Evolutionary conservation across 2,329 filamentous ascomycete genomes (phyloP), one percentile per base, ranked within the genome.

Genomic region (Penicillium verrucosum): DNA sequence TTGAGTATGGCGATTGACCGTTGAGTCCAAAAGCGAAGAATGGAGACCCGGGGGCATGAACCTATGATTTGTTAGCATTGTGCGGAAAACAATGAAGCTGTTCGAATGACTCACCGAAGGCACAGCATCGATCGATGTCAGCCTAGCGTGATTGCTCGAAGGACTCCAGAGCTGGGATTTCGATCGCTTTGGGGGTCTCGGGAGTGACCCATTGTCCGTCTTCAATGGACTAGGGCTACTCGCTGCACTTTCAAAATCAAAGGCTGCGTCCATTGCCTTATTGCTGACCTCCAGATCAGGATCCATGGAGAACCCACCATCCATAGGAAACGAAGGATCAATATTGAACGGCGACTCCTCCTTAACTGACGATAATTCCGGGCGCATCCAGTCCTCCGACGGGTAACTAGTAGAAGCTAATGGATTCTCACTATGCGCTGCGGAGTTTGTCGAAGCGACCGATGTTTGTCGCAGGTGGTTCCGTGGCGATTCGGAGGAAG

Each of bases 211-310:
- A 21, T 63, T 59, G 44, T 70, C 71, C 34, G 57, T 59, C 50
- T 71, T 77, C 56, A 75, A 67, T 38, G 68, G 76, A 58, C 75
- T 78, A 2, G 77, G 77, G 36, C 76, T 79, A 62, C 76, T 78
- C 8, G 75, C 77, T 32, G 77, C 77, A 57, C 76, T 78, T 42
- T 79, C 77, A 59, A 79, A 79, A 60, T 79, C 77, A 56, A 79
- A 79, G 12, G 75, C 76, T 29, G 76, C 77, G 60, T 77, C 76
- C 77, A 80, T 78, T 16, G 75, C 75, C 59, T 73, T 75, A 58
- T 79, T 79, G 56, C 75, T 79, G 7, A 69, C 73, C 58, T 79
- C 77, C 42, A 78, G 62, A 50, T 79, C 77, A 27, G 71, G 60
- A 18, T 72, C 73, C 56, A 67, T 61, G 6, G 61, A 57, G 48